Evolutionary conservation across 1,284 basidiomycete genomes (phyloP).

Genomic region (Gymnopus androsaceus): DNA sequence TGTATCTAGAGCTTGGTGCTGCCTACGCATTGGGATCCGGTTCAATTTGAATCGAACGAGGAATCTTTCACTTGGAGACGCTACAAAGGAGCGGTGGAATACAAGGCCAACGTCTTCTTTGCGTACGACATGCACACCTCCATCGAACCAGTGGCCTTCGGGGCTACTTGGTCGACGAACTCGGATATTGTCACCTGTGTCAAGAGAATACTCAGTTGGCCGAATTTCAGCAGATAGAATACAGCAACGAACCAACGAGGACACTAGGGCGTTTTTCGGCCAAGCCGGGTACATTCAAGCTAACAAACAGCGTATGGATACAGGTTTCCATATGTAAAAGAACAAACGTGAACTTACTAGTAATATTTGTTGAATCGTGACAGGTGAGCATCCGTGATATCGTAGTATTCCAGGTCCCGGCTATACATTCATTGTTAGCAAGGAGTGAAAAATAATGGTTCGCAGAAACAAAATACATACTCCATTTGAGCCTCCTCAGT

Average conservation of each 20-base stretch:
- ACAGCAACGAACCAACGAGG: constrained; percentile 47
- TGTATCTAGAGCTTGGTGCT: constrained; percentile 52
- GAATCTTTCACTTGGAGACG: constrained; percentile 33
- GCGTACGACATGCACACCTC: constrained; percentile 56
- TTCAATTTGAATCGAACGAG: constrained; percentile 59
- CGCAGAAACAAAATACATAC: constrained; percentile 37
- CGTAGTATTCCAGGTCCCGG: constrained; percentile 57
- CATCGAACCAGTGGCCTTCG: constrained; percentile 53
- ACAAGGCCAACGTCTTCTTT: constrained; percentile 52
- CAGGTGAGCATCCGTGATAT: constrained; percentile 43
- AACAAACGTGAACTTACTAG: constrained; percentile 39
- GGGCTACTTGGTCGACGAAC: constrained; percentile 42
- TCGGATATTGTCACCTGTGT: constrained; percentile 58
- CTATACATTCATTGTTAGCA: constrained; percentile 29
- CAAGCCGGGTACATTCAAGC: constrained; percentile 59
- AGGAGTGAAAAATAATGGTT: constrained; percentile 1
- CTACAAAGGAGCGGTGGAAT: constrained; percentile 51
- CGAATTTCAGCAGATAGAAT: neutral
- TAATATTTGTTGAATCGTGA: constrained; percentile 31
- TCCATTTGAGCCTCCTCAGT: constrained; percentile 59
- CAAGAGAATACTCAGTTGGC: neutral
- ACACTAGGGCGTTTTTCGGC: constrained; percentile 69
- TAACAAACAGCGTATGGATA: constrained; percentile 25
- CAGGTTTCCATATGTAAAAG: neutral
- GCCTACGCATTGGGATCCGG: constrained; percentile 50